phyloP scores from a whole-genome alignment of 441 rosid genomes.

The Adansonia gregorii region DNA sequence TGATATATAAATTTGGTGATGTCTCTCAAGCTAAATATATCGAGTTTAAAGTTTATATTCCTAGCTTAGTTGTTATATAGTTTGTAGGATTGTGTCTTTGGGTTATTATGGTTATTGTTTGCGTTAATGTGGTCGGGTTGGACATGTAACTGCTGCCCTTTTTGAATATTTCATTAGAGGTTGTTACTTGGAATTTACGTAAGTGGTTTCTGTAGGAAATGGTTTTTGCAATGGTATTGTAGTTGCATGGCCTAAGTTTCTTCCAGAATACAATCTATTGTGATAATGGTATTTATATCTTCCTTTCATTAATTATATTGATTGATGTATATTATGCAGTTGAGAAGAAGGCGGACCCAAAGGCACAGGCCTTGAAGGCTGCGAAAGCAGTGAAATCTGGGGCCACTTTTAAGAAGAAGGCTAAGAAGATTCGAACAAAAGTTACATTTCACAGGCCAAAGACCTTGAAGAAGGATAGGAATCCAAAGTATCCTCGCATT shows the following conservation, averaged over 20 bases:
- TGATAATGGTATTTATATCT: not conserved
- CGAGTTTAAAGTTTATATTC: not conserved
- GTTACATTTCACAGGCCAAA: conserved; percentile 92
- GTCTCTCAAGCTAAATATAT: not conserved
- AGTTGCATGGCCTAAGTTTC: not conserved
- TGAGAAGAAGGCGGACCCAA: conserved; percentile 77
- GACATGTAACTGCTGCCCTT: not conserved
- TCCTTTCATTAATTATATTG: not conserved
- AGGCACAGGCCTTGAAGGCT: conserved; percentile 85
- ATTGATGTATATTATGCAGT: conserved; percentile 30
- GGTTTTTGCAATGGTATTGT: not conserved
- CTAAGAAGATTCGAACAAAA: conserved; percentile 75
- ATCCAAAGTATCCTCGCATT: conserved; percentile 69
- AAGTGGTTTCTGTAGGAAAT: not conserved
- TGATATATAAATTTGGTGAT: not conserved
- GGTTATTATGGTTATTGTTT: not conserved
- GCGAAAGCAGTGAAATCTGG: conserved; percentile 92
- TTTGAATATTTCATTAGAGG: not conserved
- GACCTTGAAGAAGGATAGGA: conserved; percentile 73
- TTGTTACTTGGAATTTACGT: not conserved
- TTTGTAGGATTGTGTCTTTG: not conserved
- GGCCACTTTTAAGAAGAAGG: conserved; percentile 70
- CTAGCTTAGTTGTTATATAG: not conserved
- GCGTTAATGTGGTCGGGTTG: too few relatives aligned
- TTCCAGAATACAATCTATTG: not conserved